phyloP scores from a whole-genome alignment of 2,329 filamentous ascomycete species.

The Scedosporium aurantiacum region DNA sequence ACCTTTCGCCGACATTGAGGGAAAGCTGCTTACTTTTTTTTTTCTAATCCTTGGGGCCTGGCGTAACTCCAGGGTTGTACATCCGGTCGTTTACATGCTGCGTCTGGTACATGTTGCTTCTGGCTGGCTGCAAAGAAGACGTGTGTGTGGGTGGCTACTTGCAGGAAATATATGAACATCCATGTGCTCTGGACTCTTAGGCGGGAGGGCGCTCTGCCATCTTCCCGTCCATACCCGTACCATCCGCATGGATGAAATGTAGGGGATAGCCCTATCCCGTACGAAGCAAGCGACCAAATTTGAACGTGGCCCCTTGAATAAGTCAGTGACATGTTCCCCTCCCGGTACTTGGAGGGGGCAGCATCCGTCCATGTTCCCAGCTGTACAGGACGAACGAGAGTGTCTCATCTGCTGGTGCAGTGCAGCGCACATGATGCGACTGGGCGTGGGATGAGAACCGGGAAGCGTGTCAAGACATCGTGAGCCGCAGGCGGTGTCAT shows the following conservation, averaged over 20 bases:
- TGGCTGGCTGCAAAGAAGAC: too few species aligned
- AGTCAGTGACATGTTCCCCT: too few species aligned
- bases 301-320: not conserved
- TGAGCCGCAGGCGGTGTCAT: not conserved
- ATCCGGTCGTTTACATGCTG: too few species aligned
- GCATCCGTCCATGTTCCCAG: too few species aligned
- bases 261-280: not conserved
- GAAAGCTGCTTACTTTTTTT: not conserved
- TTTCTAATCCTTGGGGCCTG: not conserved
- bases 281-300: not conserved
- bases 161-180: too few species aligned
- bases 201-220: too few species aligned
- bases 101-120: too few species aligned
- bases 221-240: not conserved
- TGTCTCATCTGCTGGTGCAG: not conserved
- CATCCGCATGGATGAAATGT: not conserved
- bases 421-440: not conserved
- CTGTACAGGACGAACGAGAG: not conserved
- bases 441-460: not conserved
- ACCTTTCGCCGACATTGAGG: not conserved
- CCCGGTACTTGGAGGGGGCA: too few species aligned
- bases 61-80: too few species aligned
- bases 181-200: too few species aligned
- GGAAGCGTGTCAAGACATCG: not conserved
- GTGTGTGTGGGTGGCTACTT: too few species aligned